Base-by-base conservation (phyloP, 2,329 filamentous ascomycete species). In the Zymoseptoria brevis region DNA sequence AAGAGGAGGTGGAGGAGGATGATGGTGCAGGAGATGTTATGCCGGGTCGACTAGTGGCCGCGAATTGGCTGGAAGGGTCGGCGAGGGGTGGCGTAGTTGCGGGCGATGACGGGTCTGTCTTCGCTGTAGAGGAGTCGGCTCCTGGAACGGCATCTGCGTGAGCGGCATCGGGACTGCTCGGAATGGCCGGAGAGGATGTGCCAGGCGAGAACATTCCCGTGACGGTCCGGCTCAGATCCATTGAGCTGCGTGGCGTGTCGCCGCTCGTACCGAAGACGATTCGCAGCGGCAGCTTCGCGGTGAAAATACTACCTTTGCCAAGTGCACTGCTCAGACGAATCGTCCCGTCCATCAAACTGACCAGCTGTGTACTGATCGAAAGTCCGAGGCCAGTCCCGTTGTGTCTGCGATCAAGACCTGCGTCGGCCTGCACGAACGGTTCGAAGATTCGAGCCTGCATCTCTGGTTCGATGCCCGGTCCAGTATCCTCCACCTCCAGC, bases 351-450 rank as follows among this genome's bases (percentile, higher is more conserved):
- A 96, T 96, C 16, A 96, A 76, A 16, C 79, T 84, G 2, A 90
- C 89, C 45, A 96, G 78, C 72, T 96, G 92, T 19, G 89, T 87
- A 74, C 90, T 96, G 67, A 96, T 96, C 69, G 88, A 93, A 57
- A 96, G 74, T 1, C 92, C 92, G 1, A 96, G 77, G 3, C 92
- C 92, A 0, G 92, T 96, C 16, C 92, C 92, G 19, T 90, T 90
- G 70, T 87, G 95, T 69, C 94, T 94, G 73, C 90, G 95, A 76
- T 88, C 95, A 16, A 96, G 76, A 0, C 90, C 89, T 1, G 94
- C 77, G 70, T 96, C 91, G n/a, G 89, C 92, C 73, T 96, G 92
- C 0, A 96, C 89, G 69, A 96, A 96, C 0, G 92, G 92, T 72
- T 96, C 92, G 71, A 96, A 96, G 8, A 96, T 90, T 65, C 87